phyloP scores from a whole-genome alignment of 768 basidiomycete genomes.

The Mycena albidolilacea region DNA sequence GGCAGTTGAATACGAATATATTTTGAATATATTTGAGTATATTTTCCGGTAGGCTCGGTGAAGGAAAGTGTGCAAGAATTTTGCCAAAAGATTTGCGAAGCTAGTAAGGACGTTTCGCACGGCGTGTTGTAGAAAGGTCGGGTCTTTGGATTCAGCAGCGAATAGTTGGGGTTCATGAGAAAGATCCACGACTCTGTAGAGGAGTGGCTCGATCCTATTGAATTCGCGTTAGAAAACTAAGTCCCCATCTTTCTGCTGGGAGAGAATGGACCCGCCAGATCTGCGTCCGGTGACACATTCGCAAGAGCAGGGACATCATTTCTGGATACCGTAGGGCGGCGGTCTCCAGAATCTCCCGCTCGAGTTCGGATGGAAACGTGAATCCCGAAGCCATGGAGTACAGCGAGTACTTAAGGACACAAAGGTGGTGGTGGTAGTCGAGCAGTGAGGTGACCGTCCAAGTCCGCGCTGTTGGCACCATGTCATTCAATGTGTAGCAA shows the following conservation, averaged over 20 bases:
- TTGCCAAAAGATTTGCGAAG: background rate
- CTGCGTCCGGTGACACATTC: background rate
- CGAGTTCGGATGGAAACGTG: background rate
- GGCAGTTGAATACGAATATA: too few relatives aligned
- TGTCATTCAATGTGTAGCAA: too few relatives aligned
- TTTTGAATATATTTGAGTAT: too few relatives aligned
- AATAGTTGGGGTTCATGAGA: background rate
- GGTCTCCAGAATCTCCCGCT: background rate
- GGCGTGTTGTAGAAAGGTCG: background rate
- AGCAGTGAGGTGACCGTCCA: too few relatives aligned
- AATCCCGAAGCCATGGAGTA: too few relatives aligned
- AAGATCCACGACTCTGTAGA: background rate
- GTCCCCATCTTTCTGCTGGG: background rate
- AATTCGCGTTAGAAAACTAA: background rate
- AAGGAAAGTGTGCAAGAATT: too few relatives aligned
- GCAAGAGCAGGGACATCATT: background rate
- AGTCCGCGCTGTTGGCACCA: too few relatives aligned
- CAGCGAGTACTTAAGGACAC: too few relatives aligned
- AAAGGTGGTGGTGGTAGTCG: too few relatives aligned
- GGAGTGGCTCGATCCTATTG: background rate
- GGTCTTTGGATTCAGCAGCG: background rate
- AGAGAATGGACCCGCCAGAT: background rate
- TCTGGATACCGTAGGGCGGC: background rate
- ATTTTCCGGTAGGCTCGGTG: too few relatives aligned
- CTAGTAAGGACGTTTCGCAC: background rate